Conservation (phyloP, 1,284 basidiomycete species). For the Sphagnurus paluster region DNA sequence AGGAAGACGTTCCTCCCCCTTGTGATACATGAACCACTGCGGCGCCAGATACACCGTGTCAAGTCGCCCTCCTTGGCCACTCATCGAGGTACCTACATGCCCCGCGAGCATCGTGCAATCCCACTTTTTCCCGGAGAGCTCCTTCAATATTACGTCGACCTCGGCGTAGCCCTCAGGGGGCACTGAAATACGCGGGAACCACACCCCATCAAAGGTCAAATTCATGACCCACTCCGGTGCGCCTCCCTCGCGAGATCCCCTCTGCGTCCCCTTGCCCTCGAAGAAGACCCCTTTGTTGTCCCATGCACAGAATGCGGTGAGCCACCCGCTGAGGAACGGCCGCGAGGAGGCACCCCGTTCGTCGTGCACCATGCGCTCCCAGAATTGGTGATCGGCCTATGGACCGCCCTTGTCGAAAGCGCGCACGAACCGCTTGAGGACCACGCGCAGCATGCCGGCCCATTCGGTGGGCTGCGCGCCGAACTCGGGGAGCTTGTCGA, state of each 20-base stretch:
- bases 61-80: neutral
- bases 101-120: conserved; percentile 10
- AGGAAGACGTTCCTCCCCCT: too few species aligned
- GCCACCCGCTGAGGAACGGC: conserved; percentile 17
- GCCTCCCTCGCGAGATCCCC: too few species aligned
- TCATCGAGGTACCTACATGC: conserved; percentile 7
- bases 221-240: neutral
- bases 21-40: conserved; percentile 18
- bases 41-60: conserved; percentile 12
- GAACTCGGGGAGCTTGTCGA: conserved; percentile 15
- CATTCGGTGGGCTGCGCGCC: conserved; percentile 13
- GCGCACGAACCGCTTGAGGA: conserved; percentile 15
- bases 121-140: neutral
- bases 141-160: conserved; percentile 9
- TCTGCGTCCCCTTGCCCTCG: too few species aligned
- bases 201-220: conserved; percentile 9
- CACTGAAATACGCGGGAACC: conserved; percentile 8
- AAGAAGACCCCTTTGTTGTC: conserved; percentile 5
- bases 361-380: conserved; percentile 12
- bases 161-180: conserved; percentile 15
- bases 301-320: conserved; percentile 17
- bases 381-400: conserved; percentile 12
- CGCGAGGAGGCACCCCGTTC: conserved; percentile 2
- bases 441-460: conserved; percentile 12
- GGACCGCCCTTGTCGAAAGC: conserved; percentile 10